Evolutionary conservation across 2,329 filamentous ascomycete species (phyloP).

Genomic region (Aspergillus felis): DNA sequence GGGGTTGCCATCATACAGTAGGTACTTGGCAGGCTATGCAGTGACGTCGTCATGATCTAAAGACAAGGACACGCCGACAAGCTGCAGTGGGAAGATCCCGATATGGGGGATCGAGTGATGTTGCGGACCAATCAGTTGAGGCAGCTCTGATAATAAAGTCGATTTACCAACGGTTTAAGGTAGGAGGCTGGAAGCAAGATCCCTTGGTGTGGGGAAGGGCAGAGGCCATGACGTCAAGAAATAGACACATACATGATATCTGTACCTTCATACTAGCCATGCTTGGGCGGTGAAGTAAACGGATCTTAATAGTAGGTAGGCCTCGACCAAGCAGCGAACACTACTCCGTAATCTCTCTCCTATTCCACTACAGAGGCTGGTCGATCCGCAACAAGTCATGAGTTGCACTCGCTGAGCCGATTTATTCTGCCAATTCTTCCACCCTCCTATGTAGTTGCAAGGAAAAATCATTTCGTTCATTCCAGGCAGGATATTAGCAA

Average conservation of each 20-base stretch:
- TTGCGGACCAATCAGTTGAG: neutral
- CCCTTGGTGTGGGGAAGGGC: neutral
- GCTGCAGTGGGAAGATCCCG: neutral
- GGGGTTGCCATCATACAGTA: slow-evolving; percentile 2
- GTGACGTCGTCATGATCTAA: slow-evolving; percentile 31
- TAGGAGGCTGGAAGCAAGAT: neutral
- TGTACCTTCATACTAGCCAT: neutral
- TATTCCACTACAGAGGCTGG: neutral
- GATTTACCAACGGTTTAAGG: neutral
- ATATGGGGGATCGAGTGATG: neutral
- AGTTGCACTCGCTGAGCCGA: neutral
- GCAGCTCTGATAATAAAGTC: neutral
- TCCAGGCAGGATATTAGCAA: neutral
- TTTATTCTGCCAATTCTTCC: neutral
- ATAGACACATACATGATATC: neutral
- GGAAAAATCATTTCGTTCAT: neutral
- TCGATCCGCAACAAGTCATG: neutral
- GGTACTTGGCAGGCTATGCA: slow-evolving; percentile 1
- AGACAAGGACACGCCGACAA: slow-evolving; percentile 1
- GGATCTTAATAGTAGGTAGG: neutral
- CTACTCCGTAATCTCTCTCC: neutral
- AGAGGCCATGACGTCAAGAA: neutral
- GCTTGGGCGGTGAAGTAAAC: neutral
- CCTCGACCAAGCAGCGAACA: neutral
- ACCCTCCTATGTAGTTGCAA: neutral